These are phyloP conservation scores for Pyrus communis DNA, from an alignment of 306 rosid species.

Conservation along the genomic window DNA sequence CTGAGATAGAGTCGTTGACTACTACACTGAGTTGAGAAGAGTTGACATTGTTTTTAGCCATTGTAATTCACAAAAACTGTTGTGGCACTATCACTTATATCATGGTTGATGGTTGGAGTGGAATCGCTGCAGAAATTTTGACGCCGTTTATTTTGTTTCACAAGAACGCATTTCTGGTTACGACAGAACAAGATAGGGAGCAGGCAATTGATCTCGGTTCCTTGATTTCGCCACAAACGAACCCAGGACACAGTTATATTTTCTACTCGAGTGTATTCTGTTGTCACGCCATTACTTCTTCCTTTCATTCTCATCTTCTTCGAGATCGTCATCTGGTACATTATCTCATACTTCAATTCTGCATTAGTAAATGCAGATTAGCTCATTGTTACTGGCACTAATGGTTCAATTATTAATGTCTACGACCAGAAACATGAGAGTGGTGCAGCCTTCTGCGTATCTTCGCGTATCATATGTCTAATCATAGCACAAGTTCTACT, in stretches of 20 bases:
- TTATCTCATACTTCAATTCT: not conserved
- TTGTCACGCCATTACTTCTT: conserved; percentile 77
- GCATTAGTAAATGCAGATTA: too few species aligned
- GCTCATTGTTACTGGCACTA: conserved; percentile 10
- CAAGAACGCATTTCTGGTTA: conserved; percentile 81
- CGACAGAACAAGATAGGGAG: conserved; percentile 73
- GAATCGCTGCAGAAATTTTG: conserved; percentile 77
- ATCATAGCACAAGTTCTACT: conserved; percentile 63
- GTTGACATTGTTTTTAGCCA: too few species aligned
- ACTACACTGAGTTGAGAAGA: too few species aligned
- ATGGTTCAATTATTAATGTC: conserved; percentile 58
- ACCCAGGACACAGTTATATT: conserved; percentile 81
- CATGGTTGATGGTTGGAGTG: conserved; percentile 96
- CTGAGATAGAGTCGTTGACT: too few species aligned
- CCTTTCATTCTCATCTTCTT: conserved; percentile 83
- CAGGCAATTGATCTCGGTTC: conserved; percentile 81
- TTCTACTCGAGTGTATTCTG: conserved; percentile 80
- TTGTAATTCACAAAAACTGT: conserved; percentile 67
- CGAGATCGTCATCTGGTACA: conserved; percentile 83
- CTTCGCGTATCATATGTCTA: conserved; percentile 61
- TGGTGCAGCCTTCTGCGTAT: conserved; percentile 91
- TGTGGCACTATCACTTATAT: conserved; percentile 82
- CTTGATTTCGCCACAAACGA: conserved; percentile 60
- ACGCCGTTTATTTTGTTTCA: conserved; percentile 54
- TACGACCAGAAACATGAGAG: conserved; percentile 82